Evolutionary conservation across 2,329 filamentous ascomycete genomes (phyloP).

Genomic region (Setomelanomma holmii): DNA sequence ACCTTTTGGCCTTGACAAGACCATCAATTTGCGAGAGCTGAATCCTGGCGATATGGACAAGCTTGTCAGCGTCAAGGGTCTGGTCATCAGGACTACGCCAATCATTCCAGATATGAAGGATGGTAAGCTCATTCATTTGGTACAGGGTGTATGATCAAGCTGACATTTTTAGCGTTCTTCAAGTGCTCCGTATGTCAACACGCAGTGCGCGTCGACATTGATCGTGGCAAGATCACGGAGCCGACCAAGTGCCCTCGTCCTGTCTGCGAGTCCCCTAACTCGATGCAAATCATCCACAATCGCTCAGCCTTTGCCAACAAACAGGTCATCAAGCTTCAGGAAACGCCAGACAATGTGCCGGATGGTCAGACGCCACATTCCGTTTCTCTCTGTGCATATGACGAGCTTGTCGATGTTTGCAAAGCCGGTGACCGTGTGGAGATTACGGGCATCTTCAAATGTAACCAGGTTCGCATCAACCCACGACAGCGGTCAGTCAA

Average conservation of each 20-base stretch:
- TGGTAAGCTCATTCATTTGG: constrained; percentile 45
- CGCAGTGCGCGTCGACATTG: constrained; percentile 87
- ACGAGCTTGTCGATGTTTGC: constrained; percentile 96
- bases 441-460: constrained; percentile 95
- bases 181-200: constrained; percentile 93
- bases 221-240: constrained; percentile 94
- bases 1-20: constrained; percentile 85
- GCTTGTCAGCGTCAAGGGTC: constrained; percentile 89
- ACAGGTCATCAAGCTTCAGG: constrained; percentile 97
- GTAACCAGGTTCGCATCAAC: constrained; percentile 91
- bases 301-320: constrained; percentile 94
- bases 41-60: constrained; percentile 98
- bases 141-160: neutral
- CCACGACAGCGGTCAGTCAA: constrained; percentile 91
- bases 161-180: constrained; percentile 76
- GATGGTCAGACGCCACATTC: constrained; percentile 97
- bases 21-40: constrained; percentile 89
- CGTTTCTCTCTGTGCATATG: constrained; percentile 93
- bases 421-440: constrained; percentile 96
- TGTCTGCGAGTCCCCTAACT: constrained; percentile 84
- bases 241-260: constrained; percentile 87
- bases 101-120: constrained; percentile 99
- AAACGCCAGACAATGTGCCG: constrained; percentile 93
- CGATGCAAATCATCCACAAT: constrained; percentile 98
- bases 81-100: constrained; percentile 94